phyloP scores from a whole-genome alignment of 164 flowering plant genomes.

The Kalanchoe fedtschenkoi region DNA sequence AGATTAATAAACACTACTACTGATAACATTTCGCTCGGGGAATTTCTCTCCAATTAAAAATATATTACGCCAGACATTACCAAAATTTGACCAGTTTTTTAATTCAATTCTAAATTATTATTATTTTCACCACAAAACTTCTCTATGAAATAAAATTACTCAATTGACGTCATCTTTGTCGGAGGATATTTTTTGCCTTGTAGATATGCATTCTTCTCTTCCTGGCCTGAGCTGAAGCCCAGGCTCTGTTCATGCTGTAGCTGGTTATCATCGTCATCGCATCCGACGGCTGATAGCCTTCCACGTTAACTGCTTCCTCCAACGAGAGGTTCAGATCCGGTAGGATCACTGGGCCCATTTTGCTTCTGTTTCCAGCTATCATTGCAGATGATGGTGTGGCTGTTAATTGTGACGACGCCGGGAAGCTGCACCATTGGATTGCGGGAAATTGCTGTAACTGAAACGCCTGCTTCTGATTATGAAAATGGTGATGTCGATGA shows the following conservation, averaged over 20 bases:
- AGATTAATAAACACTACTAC: no score
- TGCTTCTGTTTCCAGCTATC: no score
- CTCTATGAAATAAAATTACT: neutral
- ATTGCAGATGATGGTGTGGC: neutral
- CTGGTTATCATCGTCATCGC: neutral
- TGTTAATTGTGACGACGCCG: neutral
- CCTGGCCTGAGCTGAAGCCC: neutral
- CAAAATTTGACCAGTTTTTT: no score
- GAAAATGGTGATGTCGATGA: neutral
- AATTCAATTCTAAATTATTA: no score
- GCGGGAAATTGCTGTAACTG: no score
- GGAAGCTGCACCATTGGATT: slow-evolving; percentile 1
- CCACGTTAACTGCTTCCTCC: neutral
- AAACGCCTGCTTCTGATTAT: neutral
- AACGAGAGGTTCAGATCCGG: neutral
- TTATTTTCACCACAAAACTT: neutral
- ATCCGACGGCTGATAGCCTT: neutral
- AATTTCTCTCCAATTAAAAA: no score
- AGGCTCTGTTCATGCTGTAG: neutral
- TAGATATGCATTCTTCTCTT: slow-evolving; percentile 1
- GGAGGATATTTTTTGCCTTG: neutral
- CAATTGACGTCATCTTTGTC: slow-evolving; percentile 1
- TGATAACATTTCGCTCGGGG: no score
- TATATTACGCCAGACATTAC: no score
- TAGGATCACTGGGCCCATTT: neutral